A percentile compares a stretch with the other conserved stretches of the same genome.
phyloP scores from a whole-genome alignment of 2,329 filamentous ascomycete genomes.

The Hawksworthiomyces lignivorus region DNA sequence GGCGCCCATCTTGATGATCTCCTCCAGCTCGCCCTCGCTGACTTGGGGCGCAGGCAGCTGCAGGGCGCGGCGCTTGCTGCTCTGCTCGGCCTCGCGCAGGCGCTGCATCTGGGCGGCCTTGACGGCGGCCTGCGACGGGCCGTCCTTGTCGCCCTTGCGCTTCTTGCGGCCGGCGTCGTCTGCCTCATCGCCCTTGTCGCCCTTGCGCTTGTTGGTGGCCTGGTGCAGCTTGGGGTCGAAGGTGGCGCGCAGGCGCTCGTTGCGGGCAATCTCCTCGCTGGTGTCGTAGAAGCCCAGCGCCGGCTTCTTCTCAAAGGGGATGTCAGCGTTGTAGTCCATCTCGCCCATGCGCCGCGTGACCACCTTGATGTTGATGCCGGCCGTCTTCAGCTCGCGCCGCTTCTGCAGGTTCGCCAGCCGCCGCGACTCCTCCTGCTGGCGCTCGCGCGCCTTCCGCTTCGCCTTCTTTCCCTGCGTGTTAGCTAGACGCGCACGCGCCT shows the following conservation, averaged over 20 bases:
- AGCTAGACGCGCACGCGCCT: slow-evolving; percentile 88
- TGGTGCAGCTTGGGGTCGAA: slow-evolving; percentile 90
- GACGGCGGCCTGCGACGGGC: slow-evolving; percentile 69
- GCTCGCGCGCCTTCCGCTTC: slow-evolving; percentile 91
- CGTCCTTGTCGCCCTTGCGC: slow-evolving; percentile 77
- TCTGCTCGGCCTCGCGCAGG: slow-evolving; percentile 92
- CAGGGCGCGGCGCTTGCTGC: slow-evolving; percentile 82
- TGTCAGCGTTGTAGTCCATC: slow-evolving; percentile 99
- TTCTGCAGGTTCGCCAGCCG: slow-evolving; percentile 88
- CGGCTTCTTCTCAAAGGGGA: slow-evolving; percentile 91
- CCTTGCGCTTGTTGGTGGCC: slow-evolving; percentile 80
- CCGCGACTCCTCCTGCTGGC: slow-evolving; percentile 90
- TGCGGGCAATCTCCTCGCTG: slow-evolving; percentile 66
- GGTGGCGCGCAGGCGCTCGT: slow-evolving; percentile 74
- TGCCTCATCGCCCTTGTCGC: slow-evolving; percentile 64
- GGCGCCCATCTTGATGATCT: slow-evolving; percentile 98
- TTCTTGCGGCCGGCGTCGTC: slow-evolving; percentile 44
- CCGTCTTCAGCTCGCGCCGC: slow-evolving; percentile 90
- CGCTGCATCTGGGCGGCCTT: slow-evolving; percentile 93
- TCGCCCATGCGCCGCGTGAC: slow-evolving; percentile 85
- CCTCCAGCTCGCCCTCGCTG: slow-evolving; percentile 84
- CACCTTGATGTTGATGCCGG: slow-evolving; percentile 97
- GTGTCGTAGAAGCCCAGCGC: slow-evolving; percentile 91
- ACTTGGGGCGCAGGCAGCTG: slow-evolving; percentile 85
- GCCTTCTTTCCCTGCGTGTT: slow-evolving; percentile 99